A percentile compares a stretch with the other conserved stretches of the same genome.
Evolutionary conservation across 441 rosid genomes (phyloP).

Genomic region (Pelargonium citronellum): DNA sequence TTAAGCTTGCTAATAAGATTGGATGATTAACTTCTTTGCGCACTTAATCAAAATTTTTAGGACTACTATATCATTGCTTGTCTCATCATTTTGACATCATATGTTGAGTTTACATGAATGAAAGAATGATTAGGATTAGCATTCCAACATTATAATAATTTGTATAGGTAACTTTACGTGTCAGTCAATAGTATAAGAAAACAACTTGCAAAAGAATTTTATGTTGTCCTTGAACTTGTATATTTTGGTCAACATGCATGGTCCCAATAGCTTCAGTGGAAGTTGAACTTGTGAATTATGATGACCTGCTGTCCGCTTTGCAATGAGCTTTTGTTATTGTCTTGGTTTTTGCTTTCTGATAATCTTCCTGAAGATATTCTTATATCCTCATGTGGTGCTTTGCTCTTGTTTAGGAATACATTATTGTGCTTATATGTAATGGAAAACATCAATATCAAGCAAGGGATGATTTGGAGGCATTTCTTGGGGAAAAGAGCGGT

Average conservation of each 20-base stretch:
- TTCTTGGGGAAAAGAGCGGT: constrained; percentile 29
- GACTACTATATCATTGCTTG: no score
- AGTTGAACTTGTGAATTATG: not conserved
- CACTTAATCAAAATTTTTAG: no score
- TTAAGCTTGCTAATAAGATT: no score
- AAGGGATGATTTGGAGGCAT: constrained; percentile 29
- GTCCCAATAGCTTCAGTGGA: not conserved
- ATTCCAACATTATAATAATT: no score
- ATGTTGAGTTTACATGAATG: no score
- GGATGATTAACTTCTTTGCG: no score
- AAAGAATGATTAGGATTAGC: no score
- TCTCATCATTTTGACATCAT: no score
- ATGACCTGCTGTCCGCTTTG: not conserved
- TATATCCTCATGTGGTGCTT: not conserved
- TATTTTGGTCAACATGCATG: not conserved
- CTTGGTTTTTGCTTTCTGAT: not conserved
- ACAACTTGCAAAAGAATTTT: no score
- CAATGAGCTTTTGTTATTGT: constrained; percentile 1
- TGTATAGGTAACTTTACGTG: no score
- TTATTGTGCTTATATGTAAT: constrained; percentile 31
- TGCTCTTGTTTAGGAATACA: constrained; percentile 26
- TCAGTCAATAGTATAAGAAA: no score
- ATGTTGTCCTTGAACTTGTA: no score
- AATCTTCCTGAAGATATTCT: not conserved
- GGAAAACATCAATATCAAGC: constrained; percentile 34